These are phyloP conservation scores for Salix purpurea DNA, from an alignment of 345 rosid genomes.

Conservation along the genomic window DNA sequence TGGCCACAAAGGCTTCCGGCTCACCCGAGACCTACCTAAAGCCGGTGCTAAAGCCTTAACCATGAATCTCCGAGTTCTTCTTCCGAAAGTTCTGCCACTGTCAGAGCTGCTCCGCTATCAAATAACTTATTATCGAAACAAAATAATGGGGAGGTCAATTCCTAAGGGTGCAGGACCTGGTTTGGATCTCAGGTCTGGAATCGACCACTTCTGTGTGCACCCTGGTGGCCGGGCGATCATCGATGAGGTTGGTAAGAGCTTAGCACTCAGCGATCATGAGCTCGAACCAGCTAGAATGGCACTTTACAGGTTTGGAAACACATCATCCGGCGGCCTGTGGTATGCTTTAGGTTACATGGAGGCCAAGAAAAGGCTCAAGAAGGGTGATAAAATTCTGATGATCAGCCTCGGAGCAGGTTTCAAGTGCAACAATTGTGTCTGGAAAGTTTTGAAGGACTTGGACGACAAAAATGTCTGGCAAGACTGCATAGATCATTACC, in stretches of 20 bases:
- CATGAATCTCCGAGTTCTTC: conserved; percentile 10
- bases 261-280: conserved; percentile 13
- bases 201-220: conserved; percentile 31
- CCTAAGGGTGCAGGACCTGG: conserved; percentile 37
- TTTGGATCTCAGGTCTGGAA: conserved; percentile 21
- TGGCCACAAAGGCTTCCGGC: conserved; percentile 23
- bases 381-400: conserved; percentile 24
- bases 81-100: conserved; percentile 40
- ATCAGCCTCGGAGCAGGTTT: conserved; percentile 32
- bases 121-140: not conserved
- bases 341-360: conserved; percentile 33
- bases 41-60: conserved; percentile 22
- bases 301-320: conserved; percentile 32
- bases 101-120: conserved; percentile 24
- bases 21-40: conserved; percentile 16
- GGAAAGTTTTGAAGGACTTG: conserved; percentile 20
- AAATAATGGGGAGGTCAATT: conserved; percentile 23
- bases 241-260: conserved; percentile 20
- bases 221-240: conserved; percentile 30
- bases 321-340: conserved; percentile 27
- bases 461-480: conserved; percentile 50
- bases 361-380: conserved; percentile 30
- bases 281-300: conserved; percentile 39
- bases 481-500: conserved; percentile 36
- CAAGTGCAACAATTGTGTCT: conserved; percentile 31